Conservation (phyloP, 108 stramenopile genomes). For the Conticribra guillardii region DNA sequence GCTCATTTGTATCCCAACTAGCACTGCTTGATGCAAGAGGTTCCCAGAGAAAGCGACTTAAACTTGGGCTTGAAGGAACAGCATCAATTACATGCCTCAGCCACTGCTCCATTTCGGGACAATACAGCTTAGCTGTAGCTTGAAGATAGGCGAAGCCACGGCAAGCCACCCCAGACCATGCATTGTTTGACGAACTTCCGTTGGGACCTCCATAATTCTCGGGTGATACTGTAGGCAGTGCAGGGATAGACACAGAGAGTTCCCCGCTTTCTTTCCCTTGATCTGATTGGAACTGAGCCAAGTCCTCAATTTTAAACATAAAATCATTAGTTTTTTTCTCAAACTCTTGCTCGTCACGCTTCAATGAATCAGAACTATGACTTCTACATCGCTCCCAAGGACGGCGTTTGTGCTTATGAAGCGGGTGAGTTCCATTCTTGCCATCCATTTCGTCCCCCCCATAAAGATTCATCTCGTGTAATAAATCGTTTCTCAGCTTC, state of each 20-base stretch:
- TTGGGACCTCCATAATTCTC: slow-evolving; percentile 16
- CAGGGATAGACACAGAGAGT: slow-evolving; percentile 59
- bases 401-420: background rate
- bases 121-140: slow-evolving; percentile 64
- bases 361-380: background rate
- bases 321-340: background rate
- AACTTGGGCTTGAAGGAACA: slow-evolving; percentile 67
- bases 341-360: background rate
- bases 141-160: slow-evolving; percentile 75
- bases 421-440: background rate
- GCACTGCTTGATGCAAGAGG: slow-evolving; percentile 48
- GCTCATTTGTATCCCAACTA: slow-evolving; percentile 20
- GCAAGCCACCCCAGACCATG: slow-evolving; percentile 54
- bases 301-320: background rate
- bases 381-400: background rate
- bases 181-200: slow-evolving; percentile 20
- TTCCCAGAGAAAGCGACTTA: slow-evolving; percentile 79
- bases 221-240: slow-evolving; percentile 54
- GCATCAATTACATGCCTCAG: slow-evolving; percentile 61
- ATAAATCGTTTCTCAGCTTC: slow-evolving; percentile 71
- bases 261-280: background rate
- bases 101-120: slow-evolving; percentile 77
- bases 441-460: slow-evolving; percentile 4
- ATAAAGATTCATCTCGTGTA: slow-evolving; percentile 53
- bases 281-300: background rate